Base-by-base conservation (phyloP, 257 asterid genomes). In the Gardenia jasminoides region DNA sequence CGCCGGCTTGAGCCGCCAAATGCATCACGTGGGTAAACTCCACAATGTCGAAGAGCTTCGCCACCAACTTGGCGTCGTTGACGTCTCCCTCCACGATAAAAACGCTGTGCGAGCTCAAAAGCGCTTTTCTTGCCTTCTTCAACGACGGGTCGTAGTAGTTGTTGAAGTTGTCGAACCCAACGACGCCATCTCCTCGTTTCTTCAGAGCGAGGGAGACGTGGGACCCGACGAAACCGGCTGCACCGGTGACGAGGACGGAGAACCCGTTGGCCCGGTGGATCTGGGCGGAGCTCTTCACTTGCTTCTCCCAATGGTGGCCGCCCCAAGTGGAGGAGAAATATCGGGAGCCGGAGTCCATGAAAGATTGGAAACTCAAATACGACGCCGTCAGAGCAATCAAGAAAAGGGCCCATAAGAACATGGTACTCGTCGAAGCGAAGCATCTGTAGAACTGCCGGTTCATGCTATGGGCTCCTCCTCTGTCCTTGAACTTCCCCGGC, bases 1-100 rank as follows among this genome's bases (percentile, higher is more conserved):
- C 97, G 33, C 97, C 97, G 22, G 97, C 97, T 84, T 92, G 97
- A 41, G 97, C 97, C 1, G 97, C 97, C 46, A 92, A 83, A 77
- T 92, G 97, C 97, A 92, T 91, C 33, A 92, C 96, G 65, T 92
- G 97, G 20, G 89, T 89, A 26, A 92, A 86, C 1, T 24, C 82
- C 8, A 69, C 94, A 44, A 89, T 82, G 24, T 91, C 94, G 70
- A 92, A 91, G 8, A 92, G 84, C 75, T 87, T 89, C 0, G 88
- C 76, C 1, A 92, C 22, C 79, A 92, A 7, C n/a, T 83, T 83
- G 7, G 85, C 89, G 50, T 92, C 96, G 87, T 92, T 89, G 26
- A 92, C 44, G 19, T 92, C 96, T 2, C 96, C 93, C 4, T 91
- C 90, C 0, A 87, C 89, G 75, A 92, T 77, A 70, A 86, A 88